Evolutionary conservation across 1,139 yeast species (phyloP).

Genomic region (Yamadazyma sp.): DNA sequence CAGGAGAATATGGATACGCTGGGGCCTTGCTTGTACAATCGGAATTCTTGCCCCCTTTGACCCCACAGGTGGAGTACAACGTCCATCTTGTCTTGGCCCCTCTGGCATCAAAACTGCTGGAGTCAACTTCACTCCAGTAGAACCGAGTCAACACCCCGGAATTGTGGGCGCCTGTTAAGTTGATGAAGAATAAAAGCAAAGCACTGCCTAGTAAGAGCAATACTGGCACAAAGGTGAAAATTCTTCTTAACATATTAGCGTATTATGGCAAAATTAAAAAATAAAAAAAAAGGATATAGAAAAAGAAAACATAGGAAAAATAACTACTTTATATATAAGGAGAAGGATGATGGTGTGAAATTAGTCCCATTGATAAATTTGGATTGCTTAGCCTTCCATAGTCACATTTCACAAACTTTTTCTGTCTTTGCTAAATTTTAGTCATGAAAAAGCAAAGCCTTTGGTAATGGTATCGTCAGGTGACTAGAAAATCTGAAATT

Average conservation of each 20-base stretch:
- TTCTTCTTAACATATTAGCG: conserved; percentile 16
- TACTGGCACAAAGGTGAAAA: conserved; percentile 25
- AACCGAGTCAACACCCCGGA: conserved; percentile 51
- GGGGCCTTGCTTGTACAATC: conserved; percentile 51
- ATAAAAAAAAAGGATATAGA: neutral
- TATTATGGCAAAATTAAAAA: neutral
- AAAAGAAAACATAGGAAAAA: too few species aligned
- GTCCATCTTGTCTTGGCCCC: conserved; percentile 62
- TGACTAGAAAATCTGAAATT: neutral
- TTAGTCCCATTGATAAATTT: too few species aligned
- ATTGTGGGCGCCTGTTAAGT: conserved; percentile 61
- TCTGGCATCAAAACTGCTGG: conserved; percentile 52
- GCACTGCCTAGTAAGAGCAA: conserved; percentile 39
- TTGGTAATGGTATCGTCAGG: too few species aligned
- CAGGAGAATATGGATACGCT: conserved; percentile 70
- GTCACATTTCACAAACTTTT: neutral
- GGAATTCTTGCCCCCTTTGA: conserved; percentile 31
- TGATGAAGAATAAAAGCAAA: conserved; percentile 59
- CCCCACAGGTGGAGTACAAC: conserved; percentile 63
- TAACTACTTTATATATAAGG: too few species aligned
- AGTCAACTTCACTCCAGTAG: conserved; percentile 73
- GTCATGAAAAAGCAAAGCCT: too few species aligned
- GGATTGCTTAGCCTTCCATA: conserved; percentile 3
- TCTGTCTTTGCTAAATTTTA: neutral
- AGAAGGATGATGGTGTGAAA: too few species aligned